Evolutionary conservation across 2,329 filamentous ascomycete genomes (phyloP), one percentile per base, ranked within the genome.

Genomic region (Fusarium tricinctum): DNA sequence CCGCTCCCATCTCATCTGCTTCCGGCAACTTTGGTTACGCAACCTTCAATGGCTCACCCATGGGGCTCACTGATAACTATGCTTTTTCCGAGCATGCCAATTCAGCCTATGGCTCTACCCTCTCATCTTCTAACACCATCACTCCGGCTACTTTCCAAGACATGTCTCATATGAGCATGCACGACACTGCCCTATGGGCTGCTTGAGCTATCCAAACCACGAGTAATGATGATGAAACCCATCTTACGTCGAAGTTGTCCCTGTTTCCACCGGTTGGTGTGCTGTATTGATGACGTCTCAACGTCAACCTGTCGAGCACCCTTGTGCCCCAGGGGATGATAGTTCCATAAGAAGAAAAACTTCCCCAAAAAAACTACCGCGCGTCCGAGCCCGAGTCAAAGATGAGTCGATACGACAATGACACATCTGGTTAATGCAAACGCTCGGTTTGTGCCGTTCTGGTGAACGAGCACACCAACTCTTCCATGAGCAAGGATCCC

Each of bases 91-190:
- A 75, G 22, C 71, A 75, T 32, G 63, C 63, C 30, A 57, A 64
- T 33, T 74, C 73, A 8, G 63, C 73, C 8, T 74, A 72, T n/a
- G 52, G 71, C 35, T 72, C 72, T 6, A 74, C 70, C 43, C 58
- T 75, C 32, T 73, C 73, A 23, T 74, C 73, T n/a, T 65, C 73
- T 38, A 75, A 74, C 47, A 75, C 72, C 19, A 70, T 75, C 40
- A 75, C 73, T n/a, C 73, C 73, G 7, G 51, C 70, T 10, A 73
- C 66, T 8, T 74, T 63, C 43, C 70, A 74, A 40, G 72, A 74
- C 5, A 70, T 75, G 55, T 62, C 67, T 32, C 73, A 74, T 22
- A 52, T 74, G 50, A 61, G 33, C 33, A 62, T 74, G 19, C 8
- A 56, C 22, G 72, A 74, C 23, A 68, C 50, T 10, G 55, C 40